Base-by-base conservation (phyloP, 1,139 yeast genomes). In the Yamadazyma sp. region DNA sequence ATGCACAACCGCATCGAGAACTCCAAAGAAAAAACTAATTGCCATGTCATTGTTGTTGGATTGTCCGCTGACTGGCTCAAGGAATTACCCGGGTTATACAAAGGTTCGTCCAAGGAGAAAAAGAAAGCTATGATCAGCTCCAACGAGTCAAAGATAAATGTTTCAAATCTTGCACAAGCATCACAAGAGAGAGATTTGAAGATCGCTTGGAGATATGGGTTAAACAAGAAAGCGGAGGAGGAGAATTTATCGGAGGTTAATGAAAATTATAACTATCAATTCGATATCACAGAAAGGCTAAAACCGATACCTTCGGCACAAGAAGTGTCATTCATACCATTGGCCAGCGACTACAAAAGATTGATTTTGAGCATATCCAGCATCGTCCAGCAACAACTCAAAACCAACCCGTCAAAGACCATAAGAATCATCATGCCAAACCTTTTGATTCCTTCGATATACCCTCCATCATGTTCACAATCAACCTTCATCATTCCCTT, bases 141-240 rank as follows among this genome's bases (percentile, higher is more conserved):
- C 42, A 79, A 83, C 44, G 83, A 83, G 51, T 68, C 79, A 6
- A 79, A 80, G 53, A 61, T 86, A 4, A 80, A 87, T 40, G 91
- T 86, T 3, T 79, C 83, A 25, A 86, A 86, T 53, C 56, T 84
- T 50, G 63, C 79, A 4, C 70, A 46, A 33, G 45, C 50, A 15
- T 50, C 58, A 17, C 45, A 54, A 16, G 39, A 44, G 16, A 54
- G 59, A 27, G 87, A 83, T 49, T 62, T 87, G 69, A 84, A 82
- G 56, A 87, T 87, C 52, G 95, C 96, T 1, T 87, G 96, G 96
- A 76, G 95, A 53, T 87, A 87, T 51, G 88, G 88, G 0, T 58
- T 82, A 38, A 75, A 72, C 33, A 76, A 77, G 41, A 74, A 63
- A 40, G 55, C 62, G 29, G 50, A 58, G 2, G 55, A 52, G 11